Base-by-base conservation (phyloP, 2,329 filamentous ascomycete species). In the Fusarium solani-melongenae region DNA sequence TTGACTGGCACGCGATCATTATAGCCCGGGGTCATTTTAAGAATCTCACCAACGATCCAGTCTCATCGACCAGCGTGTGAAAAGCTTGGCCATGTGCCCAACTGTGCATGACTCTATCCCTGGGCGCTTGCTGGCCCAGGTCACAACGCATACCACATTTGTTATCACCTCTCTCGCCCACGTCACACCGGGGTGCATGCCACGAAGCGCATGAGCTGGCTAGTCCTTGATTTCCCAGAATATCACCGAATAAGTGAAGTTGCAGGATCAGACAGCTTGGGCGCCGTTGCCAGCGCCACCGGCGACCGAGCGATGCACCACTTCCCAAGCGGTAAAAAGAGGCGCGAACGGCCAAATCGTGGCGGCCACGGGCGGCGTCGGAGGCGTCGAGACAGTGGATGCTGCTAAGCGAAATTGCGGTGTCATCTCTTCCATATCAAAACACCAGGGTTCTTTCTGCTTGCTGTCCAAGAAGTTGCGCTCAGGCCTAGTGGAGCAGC, bases 391-490 rank as follows among this genome's bases (percentile, higher is more conserved):
- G 61, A 70, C 55, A 57, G 39, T 20, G 57, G 27, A 24, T 53
- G 12, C 53, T 60, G 36, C 24, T 71, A 70, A 71, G 63, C 64
- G 59, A 71, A 64, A 71, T 67, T 70, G 61, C 31, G 17, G 46
- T 58, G 44, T 70, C 64, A 66, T 72, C 62, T 63, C 62, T 12
- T 55, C 27, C 51, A 34, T 55, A 31, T 33, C 51, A 33, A 34
- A 27, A 33, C 12, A 55, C n/a, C 27, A 20, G 31, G 51, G 51
- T 20, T 34, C 31, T 34, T 55, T 55, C 17, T 55, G 51, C 17
- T 55, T 55, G 51, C 51, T 49, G 51, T 31, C 29, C 51, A 55
- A 34, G 51, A 31, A n/a, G 29, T 10, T 55, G 4, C 29, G 29
- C 51, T 55, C 51, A 34, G 51, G 51, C 51, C 51, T 34, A 12